A percentile compares a stretch with the other conserved stretches of the same genome.
phyloP scores from a whole-genome alignment of 495 filamentous ascomycete species.

The Penicillium bovifimosum region DNA sequence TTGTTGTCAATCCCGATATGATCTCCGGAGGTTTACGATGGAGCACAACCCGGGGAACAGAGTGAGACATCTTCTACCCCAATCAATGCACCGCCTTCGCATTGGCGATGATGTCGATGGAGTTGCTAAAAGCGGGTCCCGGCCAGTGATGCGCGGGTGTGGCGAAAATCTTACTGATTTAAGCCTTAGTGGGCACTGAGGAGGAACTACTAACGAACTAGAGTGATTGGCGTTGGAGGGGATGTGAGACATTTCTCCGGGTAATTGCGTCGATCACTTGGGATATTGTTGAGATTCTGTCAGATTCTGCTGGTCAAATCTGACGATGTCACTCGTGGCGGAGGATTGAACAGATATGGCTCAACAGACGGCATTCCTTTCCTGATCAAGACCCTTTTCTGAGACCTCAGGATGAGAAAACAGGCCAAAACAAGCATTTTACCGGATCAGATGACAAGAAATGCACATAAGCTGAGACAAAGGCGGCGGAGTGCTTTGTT shows the following conservation, averaged over 20 bases:
- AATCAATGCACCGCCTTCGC: background rate
- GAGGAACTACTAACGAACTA: slow-evolving; percentile 3
- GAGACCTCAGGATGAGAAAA: too few species aligned
- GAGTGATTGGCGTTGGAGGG: slow-evolving; percentile 1
- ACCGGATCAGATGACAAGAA: background rate
- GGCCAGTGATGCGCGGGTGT: background rate
- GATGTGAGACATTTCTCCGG: slow-evolving; percentile 13
- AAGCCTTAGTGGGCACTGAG: slow-evolving; percentile 1
- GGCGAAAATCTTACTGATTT: slow-evolving; percentile 15
- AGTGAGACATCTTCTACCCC: background rate
- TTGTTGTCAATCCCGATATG: background rate
- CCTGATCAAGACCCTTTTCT: background rate
- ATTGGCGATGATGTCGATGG: background rate
- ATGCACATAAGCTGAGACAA: background rate
- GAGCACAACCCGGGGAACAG: background rate
- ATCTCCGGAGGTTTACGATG: background rate
- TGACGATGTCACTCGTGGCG: too few species aligned
- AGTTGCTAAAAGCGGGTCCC: background rate
- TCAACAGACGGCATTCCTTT: background rate
- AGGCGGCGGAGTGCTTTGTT: background rate
- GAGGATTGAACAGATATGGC: too few species aligned
- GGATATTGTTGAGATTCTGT: background rate
- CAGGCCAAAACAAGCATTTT: too few species aligned
- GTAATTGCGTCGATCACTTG: background rate
- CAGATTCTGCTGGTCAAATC: too few species aligned